These are phyloP conservation scores for Daedaleopsis sinensis DNA, from an alignment of 768 basidiomycete species.

Conservation along the genomic window DNA sequence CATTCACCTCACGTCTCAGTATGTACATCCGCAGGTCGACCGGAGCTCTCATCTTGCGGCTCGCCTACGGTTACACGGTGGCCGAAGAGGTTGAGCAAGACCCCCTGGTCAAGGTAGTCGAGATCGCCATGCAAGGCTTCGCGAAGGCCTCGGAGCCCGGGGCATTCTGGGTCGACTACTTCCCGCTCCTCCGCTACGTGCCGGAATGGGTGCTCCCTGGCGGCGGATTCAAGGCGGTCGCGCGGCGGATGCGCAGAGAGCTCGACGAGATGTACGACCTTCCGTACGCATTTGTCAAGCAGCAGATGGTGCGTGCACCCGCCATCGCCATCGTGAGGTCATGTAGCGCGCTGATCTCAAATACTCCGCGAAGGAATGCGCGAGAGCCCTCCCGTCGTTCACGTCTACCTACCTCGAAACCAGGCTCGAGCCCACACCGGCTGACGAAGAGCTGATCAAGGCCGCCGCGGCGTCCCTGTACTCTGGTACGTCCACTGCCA, in stretches of 20 bases:
- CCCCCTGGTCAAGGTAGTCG: constrained; percentile 30
- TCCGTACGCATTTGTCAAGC: constrained; percentile 37
- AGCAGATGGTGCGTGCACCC: constrained; percentile 31
- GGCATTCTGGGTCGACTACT: constrained; percentile 37
- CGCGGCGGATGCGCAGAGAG: constrained; percentile 13
- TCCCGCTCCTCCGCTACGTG: constrained; percentile 36
- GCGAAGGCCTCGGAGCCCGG: constrained; percentile 33
- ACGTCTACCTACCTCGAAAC: constrained; percentile 26
- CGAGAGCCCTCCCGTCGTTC: constrained; percentile 22
- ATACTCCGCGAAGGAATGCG: constrained; percentile 11
- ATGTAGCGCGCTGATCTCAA: neutral
- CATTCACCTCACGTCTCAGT: no score
- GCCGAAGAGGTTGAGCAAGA: constrained; percentile 23
- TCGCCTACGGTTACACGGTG: constrained; percentile 34
- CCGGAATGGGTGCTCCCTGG: constrained; percentile 40
- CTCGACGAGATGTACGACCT: constrained; percentile 24
- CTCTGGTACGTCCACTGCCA: constrained; percentile 8
- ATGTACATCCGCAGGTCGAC: constrained; percentile 26
- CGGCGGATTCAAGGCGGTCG: constrained; percentile 24
- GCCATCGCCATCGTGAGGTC: neutral
- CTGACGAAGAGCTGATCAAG: constrained; percentile 20
- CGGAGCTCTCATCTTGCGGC: constrained; percentile 31
- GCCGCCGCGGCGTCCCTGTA: constrained; percentile 20
- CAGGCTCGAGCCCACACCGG: constrained; percentile 44
- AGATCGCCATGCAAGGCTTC: constrained; percentile 32